Base-by-base conservation (phyloP, 495 filamentous ascomycete genomes). In the Wilcoxina mikolae region DNA sequence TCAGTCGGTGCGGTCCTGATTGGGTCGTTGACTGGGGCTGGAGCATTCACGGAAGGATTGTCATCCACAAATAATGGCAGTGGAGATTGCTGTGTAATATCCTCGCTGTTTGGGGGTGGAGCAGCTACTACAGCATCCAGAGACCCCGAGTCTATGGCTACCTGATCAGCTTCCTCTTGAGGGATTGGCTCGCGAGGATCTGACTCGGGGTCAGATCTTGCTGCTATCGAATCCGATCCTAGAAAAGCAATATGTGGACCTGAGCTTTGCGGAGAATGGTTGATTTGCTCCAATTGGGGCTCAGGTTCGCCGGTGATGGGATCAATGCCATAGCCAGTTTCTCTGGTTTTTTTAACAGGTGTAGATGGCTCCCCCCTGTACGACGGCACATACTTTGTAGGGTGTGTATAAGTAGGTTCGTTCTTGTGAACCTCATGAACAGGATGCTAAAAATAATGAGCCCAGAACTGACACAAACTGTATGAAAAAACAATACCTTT, bases 241-340 rank as follows among this genome's bases (percentile, higher is more conserved):
- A 43, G 39, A 20, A 43, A 43, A 43, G 7, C 39, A 20, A 43
- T 49, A 25, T 28, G 46, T 46, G 43, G 2, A 20, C n/a, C 2
- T 11, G 15, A 3, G n/a, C 43, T 46, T 12, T 18, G n/a, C 9
- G 3, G 46, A 29, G 24, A 41, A 33, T 61, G 62, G n/a, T 58
- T 62, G 44, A n/a, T n/a, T 28, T 47, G 39, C 45, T 45, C 39
- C 57, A 64, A 58, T 48, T 60, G 20, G 54, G 59, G 54, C 53
- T 66, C 35, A 43, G 41, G 54, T 56, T 61, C 15, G 38, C 68
- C 46, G 54, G 69, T 57, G 58, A 68, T 27, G 43, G 68, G 56
- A 53, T 71, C 61, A 23, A 65, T 56, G 9, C 61, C 61, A 47
- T 65, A 53, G 45, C 74, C 63, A 17, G 60, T 58, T 22, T 70